Base-by-base conservation (phyloP, 148 eudicot species). In the Vaccinium myrtillus region DNA sequence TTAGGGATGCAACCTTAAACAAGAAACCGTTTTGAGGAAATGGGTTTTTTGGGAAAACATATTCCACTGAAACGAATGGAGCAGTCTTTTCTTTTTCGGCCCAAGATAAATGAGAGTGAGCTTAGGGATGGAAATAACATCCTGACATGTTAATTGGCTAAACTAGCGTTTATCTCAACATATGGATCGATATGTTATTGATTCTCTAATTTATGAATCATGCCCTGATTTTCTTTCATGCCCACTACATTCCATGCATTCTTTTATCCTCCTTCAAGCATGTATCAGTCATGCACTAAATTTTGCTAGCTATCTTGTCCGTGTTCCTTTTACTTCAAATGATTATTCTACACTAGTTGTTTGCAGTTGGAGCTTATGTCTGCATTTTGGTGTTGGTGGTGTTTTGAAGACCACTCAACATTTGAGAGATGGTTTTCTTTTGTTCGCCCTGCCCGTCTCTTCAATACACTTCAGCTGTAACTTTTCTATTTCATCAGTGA, bases 371-470 rank as follows among this genome's bases (percentile, higher is more conserved):
- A 21, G 61, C 61, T 53, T 78, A 15, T 53, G 12, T 78, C 0
- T 32, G 8, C 18, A 27, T 13, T 39, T 54, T 27, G 3, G 27
- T 14, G 30, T 13, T 51, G 10, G 30, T 78, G 63, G 81, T 54
- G 81, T 53, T 78, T n/a, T 27, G 63, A 78, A 78, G 81, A 27
- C 55, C 55, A 14, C 56, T 78, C n/a, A 16, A 27, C 6, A 30
- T 8, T 80, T 10, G 27, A 83, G 73, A 84, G 80, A 95, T 95
- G 98, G 87, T 91, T 85, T 93, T 94, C 89, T 82, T 94, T 50
- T 75, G 91, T 78, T 94, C 95, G 98, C 80, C 82, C 85, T 95
- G 96, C 46, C 98, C 98, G 58, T 90, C 98, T 81, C 89, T 81
- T 32, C 13, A 61, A 23, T 13, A 0, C 74, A 16, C 67, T 77